These are phyloP conservation scores for Oxytropis ochrocephala DNA, from an alignment of 306 rosid genomes.

Conservation along the genomic window DNA sequence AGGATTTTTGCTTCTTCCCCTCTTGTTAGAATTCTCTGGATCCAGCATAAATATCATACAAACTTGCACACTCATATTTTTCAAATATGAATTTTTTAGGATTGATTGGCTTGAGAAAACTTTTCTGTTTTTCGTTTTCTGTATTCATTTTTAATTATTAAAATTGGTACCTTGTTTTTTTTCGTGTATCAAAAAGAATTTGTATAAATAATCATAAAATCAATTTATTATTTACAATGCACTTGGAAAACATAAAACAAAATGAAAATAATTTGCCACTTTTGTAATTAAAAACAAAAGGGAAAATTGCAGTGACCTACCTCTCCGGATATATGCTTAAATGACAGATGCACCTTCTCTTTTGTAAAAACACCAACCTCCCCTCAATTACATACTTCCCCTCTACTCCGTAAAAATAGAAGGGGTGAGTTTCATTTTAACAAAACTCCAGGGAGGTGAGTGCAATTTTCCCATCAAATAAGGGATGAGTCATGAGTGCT, in stretches of 20 bases:
- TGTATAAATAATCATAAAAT: neutral
- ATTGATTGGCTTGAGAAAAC: neutral
- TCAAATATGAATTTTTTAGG: neutral
- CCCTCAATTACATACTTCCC: too few species aligned
- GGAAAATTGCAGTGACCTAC: too few species aligned
- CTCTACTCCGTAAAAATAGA: too few species aligned
- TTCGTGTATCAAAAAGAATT: neutral
- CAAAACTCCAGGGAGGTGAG: too few species aligned
- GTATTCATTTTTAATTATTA: too few species aligned
- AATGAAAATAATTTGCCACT: neutral
- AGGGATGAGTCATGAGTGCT: too few species aligned
- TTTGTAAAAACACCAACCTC: too few species aligned
- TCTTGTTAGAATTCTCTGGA: neutral
- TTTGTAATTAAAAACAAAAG: neutral
- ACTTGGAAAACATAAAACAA: neutral
- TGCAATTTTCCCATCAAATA: too few species aligned
- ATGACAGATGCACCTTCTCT: too few species aligned
- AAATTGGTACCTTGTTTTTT: neutral
- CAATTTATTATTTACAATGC: neutral
- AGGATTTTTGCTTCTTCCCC: constrained; percentile 13
- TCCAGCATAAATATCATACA: constrained; percentile 7
- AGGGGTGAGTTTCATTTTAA: too few species aligned
- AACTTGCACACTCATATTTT: neutral
- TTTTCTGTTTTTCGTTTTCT: neutral
- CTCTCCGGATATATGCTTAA: too few species aligned